Evolutionary conservation across 495 filamentous ascomycete species (phyloP).

Genomic region (Podospora tetraspora): DNA sequence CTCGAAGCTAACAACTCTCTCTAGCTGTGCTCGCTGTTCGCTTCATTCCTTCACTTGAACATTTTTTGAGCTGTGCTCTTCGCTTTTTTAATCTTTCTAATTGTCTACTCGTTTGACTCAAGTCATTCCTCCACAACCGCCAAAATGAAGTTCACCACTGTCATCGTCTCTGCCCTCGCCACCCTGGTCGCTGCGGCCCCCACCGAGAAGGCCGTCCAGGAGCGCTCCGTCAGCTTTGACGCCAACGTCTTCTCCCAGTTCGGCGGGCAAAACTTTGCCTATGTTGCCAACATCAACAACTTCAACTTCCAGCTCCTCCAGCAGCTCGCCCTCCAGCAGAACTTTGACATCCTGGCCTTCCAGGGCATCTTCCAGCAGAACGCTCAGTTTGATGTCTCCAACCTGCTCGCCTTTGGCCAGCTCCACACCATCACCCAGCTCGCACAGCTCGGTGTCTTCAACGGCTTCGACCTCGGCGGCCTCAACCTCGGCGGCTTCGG

Average conservation of each 20-base stretch:
- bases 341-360: slow-evolving; percentile 35
- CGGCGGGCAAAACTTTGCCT: slow-evolving; percentile 36
- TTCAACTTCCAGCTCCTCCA: slow-evolving; percentile 38
- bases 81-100: slow-evolving; percentile 26
- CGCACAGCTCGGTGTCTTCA: slow-evolving; percentile 39
- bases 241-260: slow-evolving; percentile 37
- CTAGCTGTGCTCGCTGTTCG: slow-evolving; percentile 49
- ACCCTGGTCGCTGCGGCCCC: slow-evolving; percentile 36
- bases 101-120: slow-evolving; percentile 28
- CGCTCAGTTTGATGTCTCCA: slow-evolving; percentile 35
- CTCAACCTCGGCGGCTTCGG: slow-evolving; percentile 37
- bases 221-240: slow-evolving; percentile 30
- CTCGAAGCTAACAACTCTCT: slow-evolving; percentile 5
- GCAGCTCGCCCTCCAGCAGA: slow-evolving; percentile 26
- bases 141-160: slow-evolving; percentile 43
- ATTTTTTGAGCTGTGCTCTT: slow-evolving; percentile 47
- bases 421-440: slow-evolving; percentile 37
- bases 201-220: slow-evolving; percentile 22
- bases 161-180: slow-evolving; percentile 38
- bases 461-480: slow-evolving; percentile 39
- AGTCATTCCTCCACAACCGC: slow-evolving; percentile 21
- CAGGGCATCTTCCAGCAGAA: slow-evolving; percentile 36
- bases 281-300: slow-evolving; percentile 42
- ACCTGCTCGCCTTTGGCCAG: slow-evolving; percentile 32
- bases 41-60: slow-evolving; percentile 44